Percentiles rank a stretch among this genome's conserved stretches.
phyloP scores from a whole-genome alignment of 306 rosid species.

The Ammopiptanthus mongolicus region DNA sequence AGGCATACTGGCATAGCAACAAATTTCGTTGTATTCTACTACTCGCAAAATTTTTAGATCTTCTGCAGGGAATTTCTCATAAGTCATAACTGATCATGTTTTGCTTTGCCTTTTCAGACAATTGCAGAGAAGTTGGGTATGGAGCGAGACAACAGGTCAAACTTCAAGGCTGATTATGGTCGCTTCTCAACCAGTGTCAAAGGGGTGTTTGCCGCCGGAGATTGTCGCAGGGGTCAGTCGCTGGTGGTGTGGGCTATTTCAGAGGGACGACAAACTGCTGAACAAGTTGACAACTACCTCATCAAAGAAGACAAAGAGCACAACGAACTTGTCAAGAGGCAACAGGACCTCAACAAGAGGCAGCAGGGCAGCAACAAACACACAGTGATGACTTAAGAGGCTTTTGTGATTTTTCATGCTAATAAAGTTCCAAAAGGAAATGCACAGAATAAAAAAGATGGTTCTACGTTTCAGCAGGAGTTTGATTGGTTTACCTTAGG shows the following conservation, averaged over 20 bases:
- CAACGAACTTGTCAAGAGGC: constrained; percentile 30
- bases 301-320: constrained; percentile 35
- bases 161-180: constrained; percentile 83
- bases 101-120: constrained; percentile 35
- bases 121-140: constrained; percentile 70
- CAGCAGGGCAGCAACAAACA: constrained; percentile 38
- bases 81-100: not conserved
- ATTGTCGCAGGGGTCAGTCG: constrained; percentile 90
- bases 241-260: constrained; percentile 95
- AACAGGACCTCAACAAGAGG: constrained; percentile 32
- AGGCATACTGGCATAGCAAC: not conserved
- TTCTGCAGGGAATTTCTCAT: too few species aligned
- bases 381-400: constrained; percentile 50
- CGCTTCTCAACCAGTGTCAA: constrained; percentile 73
- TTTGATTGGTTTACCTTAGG: not conserved
- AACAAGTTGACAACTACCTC: constrained; percentile 68
- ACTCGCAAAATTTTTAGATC: too few species aligned
- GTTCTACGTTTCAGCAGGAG: not conserved
- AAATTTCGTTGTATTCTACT: not conserved
- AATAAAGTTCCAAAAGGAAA: not conserved
- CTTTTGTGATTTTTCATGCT: not conserved
- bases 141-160: constrained; percentile 79
- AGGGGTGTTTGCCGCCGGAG: constrained; percentile 23
- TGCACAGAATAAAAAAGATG: not conserved
- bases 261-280: constrained; percentile 85